Base-by-base conservation (phyloP, 805 yeast species). In the Clavispora vitiphila region DNA sequence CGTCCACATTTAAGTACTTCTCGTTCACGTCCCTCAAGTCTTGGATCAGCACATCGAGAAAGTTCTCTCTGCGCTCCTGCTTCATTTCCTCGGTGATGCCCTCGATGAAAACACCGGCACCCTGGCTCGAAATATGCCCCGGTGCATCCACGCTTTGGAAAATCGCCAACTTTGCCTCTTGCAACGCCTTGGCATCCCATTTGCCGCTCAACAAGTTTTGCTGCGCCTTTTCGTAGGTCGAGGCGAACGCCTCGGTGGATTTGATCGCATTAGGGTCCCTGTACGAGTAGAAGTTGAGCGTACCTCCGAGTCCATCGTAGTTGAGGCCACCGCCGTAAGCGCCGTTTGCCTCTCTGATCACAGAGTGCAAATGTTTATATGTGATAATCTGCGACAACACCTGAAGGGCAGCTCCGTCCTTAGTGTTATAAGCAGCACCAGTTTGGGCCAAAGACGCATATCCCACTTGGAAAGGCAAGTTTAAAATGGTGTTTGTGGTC, bases 261-360 rank as follows among this genome's bases (percentile, higher is more conserved):
- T 79, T 77, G 29, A 74, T 57, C 1, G 96, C 87, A 49, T 86
- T 83, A 14, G 99, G 99, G 61, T 93, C 99, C 52, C 99, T 76
- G 67, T 91, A 93, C 0, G 98, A 89, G 64, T 84, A 93, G 65
- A 74, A 88, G 25, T 85, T 76, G 55, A 91, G 78, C 2, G 81
- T 54, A 0, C 97, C 98, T 38, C 85, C 87, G 18, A 86, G 58
- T 0, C 91, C 88, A 58, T 83, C 86, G 60, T 82, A 93, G 7
- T 77, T 66, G 4, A 95, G 85, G 4, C 99, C 99, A 5, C 96
- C 98, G 7, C 99, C 99, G 58, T 93, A 93, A 0, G 99, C 99
- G 44, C 99, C 99, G 43, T 96, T 96, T 55, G 91, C 80, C 58
- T 93, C 99, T 50, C 99, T 77, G 29, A 93, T 80, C 49, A 89